Base-by-base conservation (phyloP, 129 eudicot species). In the Helianthus tuberosus region DNA sequence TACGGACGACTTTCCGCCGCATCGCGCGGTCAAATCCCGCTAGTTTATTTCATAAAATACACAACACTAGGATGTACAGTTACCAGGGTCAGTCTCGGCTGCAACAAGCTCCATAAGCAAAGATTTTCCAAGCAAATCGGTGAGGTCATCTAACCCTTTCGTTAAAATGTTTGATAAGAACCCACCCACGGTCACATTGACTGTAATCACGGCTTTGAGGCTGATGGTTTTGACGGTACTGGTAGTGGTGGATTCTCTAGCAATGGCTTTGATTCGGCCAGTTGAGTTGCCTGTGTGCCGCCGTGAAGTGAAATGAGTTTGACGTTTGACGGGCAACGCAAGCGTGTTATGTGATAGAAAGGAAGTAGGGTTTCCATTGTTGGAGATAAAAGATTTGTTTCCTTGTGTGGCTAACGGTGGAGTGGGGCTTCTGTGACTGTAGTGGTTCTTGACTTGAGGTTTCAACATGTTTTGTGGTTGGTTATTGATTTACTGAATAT, bases 91-190 rank as follows among this genome's bases (percentile, higher is more conserved):
- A 17, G 87, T 50, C 63, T 90, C 93, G 10, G 93, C 85, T 1
- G 88, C 77, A 50, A 85, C 91, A 11, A 90, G 90, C 84, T 87
- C 90, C 81, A 90, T 17, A 11, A 80, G 87, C 15, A 90, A 75
- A 32, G 88, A 71, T 82, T 74, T 85, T 9, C 96, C 96, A 8
- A 90, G 76, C 51, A 87, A 11, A 81, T 90, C 93, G 23, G 72
- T 15, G 10, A 90, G 47, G 14, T 83, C 84, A 35, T 90, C 91
- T 12, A 77, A 67, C 8, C 74, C 87, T 48, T 79, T 71, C 17
- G 66, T 50, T 36, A 84, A 43, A 20, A 89, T 51, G 72, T 76
- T 74, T 2, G 85, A n/a, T 7, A 87, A 13, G 3, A 71, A 59
- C 14, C 84, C 87, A 9, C 93, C 91, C 20, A 85, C 79, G 8